These are phyloP conservation scores for Apostasia shenzhenica DNA, from an alignment of 106 monocot genomes.

Conservation along the genomic window DNA sequence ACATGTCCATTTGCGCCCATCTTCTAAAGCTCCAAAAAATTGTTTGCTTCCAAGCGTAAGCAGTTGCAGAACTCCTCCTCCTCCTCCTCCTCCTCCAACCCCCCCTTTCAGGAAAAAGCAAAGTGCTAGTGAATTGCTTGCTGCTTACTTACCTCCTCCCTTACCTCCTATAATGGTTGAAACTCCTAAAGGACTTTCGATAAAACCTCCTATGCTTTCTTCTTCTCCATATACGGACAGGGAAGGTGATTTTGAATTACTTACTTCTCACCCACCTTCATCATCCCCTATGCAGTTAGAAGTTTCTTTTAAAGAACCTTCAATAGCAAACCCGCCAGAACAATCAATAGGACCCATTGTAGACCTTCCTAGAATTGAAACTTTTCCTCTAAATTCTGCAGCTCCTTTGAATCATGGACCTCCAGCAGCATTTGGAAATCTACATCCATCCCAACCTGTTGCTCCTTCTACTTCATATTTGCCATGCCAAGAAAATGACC, in stretches of 20 bases:
- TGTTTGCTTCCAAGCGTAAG: background rate
- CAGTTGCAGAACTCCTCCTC: background rate
- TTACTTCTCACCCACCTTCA: conserved; percentile 15
- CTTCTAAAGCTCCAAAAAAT: background rate
- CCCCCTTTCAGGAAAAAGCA: conserved; percentile 10
- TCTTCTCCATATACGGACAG: background rate
- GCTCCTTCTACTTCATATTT: background rate
- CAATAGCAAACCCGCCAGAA: background rate
- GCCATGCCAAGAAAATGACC: background rate
- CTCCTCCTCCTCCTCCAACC: conserved; percentile 14
- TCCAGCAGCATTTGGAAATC: background rate
- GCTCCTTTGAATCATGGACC: background rate
- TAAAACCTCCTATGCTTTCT: background rate
- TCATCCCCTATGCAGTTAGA: background rate
- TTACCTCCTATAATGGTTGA: background rate
- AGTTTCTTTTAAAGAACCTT: background rate
- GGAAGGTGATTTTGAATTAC: background rate
- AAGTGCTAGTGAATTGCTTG: conserved; percentile 7
- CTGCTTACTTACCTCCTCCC: conserved; percentile 6
- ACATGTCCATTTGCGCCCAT: background rate
- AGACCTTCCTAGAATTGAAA: background rate
- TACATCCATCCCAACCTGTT: background rate
- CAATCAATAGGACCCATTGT: background rate
- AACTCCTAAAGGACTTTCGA: background rate
- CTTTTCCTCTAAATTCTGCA: background rate